Base-by-base conservation (phyloP, 441 rosid species). In the Pelargonium fulgidum region DNA sequence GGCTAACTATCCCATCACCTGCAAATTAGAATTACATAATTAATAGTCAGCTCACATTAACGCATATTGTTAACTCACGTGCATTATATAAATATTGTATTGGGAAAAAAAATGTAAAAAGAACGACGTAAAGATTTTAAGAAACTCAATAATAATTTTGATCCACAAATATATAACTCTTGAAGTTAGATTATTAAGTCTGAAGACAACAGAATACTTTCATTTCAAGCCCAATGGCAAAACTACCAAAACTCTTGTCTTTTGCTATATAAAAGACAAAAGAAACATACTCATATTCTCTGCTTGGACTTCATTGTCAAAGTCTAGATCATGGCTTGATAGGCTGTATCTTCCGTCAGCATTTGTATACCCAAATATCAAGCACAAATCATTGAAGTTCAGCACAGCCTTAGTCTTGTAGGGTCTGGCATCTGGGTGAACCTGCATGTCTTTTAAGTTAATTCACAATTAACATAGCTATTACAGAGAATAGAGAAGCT, bases 301-400 rank as follows among this genome's bases (percentile, higher is more conserved):
- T 65, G 86, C 85, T 52, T 80, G 85, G 61, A 80, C 64, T 73
- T 86, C 93, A 77, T 88, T 92, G 7, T 90, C 95, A 74, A 85
- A 78, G 78, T 88, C 91, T 62, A 80, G 6, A 77, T 92, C 98
- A 81, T 92, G 96, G 77, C 95, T 90, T 64, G 98, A 92, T 71
- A 82, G 82, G 68, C 98, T 92, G 72, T 92, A 92, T 78, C 98
- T 87, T 80, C 98, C 98, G 81, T 90, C 98, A 0, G 98, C 98
- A 70, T 81, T 80, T 2, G 89, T 81, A 81, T 88, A 81, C 70
- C 92, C 98, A 82, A 82, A 89, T 72, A 90, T 85, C 68, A 84
- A 74, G 76, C 95, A 87, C 83, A 92, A 72, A 75, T 92, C 92
- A 74, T 76, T 79, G 74, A 90, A 88, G 79, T 90, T 84, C 75